Conservation (phyloP, 768 basidiomycete species). For the Termitomyces sp. region DNA sequence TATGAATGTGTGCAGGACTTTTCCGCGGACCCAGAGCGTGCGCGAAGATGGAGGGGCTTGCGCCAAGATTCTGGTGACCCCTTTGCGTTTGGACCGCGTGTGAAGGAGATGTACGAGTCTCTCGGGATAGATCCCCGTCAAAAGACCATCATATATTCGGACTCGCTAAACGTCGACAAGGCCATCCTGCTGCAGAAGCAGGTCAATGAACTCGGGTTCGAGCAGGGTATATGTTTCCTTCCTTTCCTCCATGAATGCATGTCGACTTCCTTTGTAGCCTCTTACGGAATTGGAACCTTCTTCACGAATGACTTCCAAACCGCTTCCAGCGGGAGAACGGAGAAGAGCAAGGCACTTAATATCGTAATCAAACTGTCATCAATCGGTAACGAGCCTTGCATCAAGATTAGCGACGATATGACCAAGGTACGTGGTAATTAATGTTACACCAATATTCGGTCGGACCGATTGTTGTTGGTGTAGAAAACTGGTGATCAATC, state of each 20-base stretch:
- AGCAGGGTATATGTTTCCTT: constrained; percentile 34
- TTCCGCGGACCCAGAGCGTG: constrained; percentile 27
- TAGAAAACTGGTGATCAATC: constrained; percentile 68
- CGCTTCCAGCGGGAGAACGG: constrained; percentile 31
- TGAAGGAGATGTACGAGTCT: constrained; percentile 63
- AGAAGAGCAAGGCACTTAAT: constrained; percentile 79
- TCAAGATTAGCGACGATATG: constrained; percentile 93
- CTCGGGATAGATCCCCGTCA: constrained; percentile 61
- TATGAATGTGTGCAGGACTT: constrained; percentile 44
- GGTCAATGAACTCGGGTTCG: constrained; percentile 69
- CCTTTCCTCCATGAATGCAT: not conserved
- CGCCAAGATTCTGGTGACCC: constrained; percentile 92
- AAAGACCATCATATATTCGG: constrained; percentile 82
- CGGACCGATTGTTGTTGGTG: not conserved
- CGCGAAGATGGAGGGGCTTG: not conserved
- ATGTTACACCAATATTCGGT: not conserved
- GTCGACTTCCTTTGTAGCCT: constrained; percentile 40
- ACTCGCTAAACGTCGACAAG: constrained; percentile 69
- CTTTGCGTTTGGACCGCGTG: constrained; percentile 68
- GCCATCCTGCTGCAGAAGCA: constrained; percentile 66
- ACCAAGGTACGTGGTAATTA: constrained; percentile 50
- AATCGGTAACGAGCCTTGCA: constrained; percentile 69
- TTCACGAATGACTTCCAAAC: constrained; percentile 84
- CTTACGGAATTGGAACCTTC: constrained; percentile 92
- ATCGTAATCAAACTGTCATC: constrained; percentile 91